Conservation (phyloP, 306 rosid genomes). For the Cicer cuneatum region DNA sequence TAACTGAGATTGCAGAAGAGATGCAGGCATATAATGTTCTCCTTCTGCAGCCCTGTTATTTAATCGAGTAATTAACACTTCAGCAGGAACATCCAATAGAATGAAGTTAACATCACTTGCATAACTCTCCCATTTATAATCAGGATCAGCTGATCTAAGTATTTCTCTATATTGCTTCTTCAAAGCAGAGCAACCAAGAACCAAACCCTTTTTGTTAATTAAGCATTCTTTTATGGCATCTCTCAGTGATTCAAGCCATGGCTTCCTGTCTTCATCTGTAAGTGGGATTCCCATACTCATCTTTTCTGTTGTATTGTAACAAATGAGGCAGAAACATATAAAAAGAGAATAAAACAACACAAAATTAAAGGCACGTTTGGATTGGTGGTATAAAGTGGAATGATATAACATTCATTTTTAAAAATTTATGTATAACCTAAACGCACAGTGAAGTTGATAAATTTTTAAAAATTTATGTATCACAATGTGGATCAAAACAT, state of each 20-base stretch:
- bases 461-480: too few species aligned
- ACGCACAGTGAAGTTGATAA: too few species aligned
- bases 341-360: background rate
- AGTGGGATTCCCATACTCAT: slow-evolving; percentile 81
- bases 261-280: slow-evolving; percentile 72
- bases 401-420: too few species aligned
- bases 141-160: slow-evolving; percentile 72
- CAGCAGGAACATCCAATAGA: slow-evolving; percentile 70
- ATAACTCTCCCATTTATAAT: slow-evolving; percentile 53
- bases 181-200: slow-evolving; percentile 87
- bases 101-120: slow-evolving; percentile 61
- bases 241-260: slow-evolving; percentile 80
- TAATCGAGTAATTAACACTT: slow-evolving; percentile 63
- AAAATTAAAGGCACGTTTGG: background rate
- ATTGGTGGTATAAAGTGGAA: too few species aligned
- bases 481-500: too few species aligned
- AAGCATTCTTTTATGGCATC: slow-evolving; percentile 49
- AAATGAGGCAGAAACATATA: background rate
- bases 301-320: slow-evolving; percentile 58
- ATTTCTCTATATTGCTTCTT: slow-evolving; percentile 70
- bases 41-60: slow-evolving; percentile 74
- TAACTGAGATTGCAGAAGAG: slow-evolving; percentile 80
- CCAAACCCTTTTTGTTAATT: slow-evolving; percentile 39
- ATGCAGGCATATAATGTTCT: slow-evolving; percentile 81
- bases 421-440: too few species aligned